phyloP scores from a whole-genome alignment of 1,139 yeast genomes.

The Saccharomycopsis phalli region DNA sequence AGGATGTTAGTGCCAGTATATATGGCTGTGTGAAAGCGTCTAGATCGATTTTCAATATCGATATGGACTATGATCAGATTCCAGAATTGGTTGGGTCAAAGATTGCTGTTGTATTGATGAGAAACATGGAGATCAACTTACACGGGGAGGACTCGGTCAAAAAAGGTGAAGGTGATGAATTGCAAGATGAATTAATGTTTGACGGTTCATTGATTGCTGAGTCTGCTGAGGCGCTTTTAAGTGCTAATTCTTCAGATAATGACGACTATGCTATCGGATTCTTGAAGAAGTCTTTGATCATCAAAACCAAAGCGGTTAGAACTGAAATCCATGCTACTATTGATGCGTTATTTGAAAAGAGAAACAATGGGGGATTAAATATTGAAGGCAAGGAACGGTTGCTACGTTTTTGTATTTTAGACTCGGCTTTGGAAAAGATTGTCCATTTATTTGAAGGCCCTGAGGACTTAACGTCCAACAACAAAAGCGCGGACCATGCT shows the following conservation, averaged over 20 bases:
- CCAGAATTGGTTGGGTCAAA: conserved; percentile 67
- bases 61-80: conserved; percentile 59
- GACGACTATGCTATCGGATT: conserved; percentile 32
- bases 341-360: conserved; percentile 49
- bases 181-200: conserved; percentile 40
- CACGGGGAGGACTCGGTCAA: conserved; percentile 31
- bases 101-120: conserved; percentile 73
- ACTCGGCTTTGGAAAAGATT: conserved; percentile 57
- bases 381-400: conserved; percentile 66
- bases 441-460: conserved; percentile 45
- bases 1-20: conserved; percentile 55
- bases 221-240: conserved; percentile 52
- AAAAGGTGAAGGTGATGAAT: conserved; percentile 25
- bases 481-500: conserved; percentile 5
- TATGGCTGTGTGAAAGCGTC: conserved; percentile 66
- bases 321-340: conserved; percentile 52
- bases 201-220: conserved; percentile 54
- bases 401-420: conserved; percentile 52
- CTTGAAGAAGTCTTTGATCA: conserved; percentile 38
- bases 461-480: too few species aligned
- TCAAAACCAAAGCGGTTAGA: conserved; percentile 44
- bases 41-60: conserved; percentile 55
- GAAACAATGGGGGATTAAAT: conserved; percentile 47
- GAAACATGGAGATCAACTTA: conserved; percentile 64
- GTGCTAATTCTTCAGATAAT: conserved; percentile 3